Evolutionary conservation across 2,329 filamentous ascomycete species (phyloP).

Genomic region (Nannizziopsis arthrosporioides): DNA sequence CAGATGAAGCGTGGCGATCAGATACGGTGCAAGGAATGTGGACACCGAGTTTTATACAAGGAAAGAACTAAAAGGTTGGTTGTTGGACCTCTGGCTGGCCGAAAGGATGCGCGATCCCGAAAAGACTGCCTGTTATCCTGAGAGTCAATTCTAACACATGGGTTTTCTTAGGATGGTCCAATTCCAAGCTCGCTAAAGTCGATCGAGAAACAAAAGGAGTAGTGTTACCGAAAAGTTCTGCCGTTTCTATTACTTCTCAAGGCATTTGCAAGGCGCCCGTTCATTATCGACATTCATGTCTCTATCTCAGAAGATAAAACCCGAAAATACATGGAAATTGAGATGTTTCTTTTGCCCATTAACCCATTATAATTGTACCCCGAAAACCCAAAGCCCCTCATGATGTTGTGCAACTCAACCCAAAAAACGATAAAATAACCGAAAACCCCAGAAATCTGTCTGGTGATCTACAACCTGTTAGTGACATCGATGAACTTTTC

Average conservation of each 20-base stretch:
- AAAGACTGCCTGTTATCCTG: conserved; percentile 2
- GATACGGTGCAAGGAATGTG: conserved; percentile 83
- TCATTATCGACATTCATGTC: conserved; percentile 10
- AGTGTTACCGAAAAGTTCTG: neutral
- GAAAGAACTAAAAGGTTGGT: conserved; percentile 89
- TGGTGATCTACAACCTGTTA: conserved; percentile 37
- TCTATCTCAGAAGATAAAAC: neutral
- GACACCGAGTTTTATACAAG: conserved; percentile 93
- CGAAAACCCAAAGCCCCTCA: neutral
- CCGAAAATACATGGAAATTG: conserved; percentile 5
- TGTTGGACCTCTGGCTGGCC: neutral
- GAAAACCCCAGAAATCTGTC: too few species aligned
- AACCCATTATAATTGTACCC: neutral
- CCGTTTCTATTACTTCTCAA: neutral
- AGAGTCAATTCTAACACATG: conserved; percentile 5
- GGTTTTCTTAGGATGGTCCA: conserved; percentile 70
- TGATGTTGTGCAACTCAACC: neutral
- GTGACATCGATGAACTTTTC: conserved; percentile 72
- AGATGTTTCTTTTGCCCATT: neutral
- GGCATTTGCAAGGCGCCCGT: conserved; percentile 15
- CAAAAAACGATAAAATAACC: neutral
- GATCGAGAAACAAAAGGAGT: neutral
- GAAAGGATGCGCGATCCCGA: neutral
- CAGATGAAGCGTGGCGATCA: conserved; percentile 64
- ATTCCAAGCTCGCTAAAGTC: conserved; percentile 73